Evolutionary conservation across 2,329 filamentous ascomycete species (phyloP), one percentile per base, ranked within the genome.

Genomic region (Knufia fluminis): DNA sequence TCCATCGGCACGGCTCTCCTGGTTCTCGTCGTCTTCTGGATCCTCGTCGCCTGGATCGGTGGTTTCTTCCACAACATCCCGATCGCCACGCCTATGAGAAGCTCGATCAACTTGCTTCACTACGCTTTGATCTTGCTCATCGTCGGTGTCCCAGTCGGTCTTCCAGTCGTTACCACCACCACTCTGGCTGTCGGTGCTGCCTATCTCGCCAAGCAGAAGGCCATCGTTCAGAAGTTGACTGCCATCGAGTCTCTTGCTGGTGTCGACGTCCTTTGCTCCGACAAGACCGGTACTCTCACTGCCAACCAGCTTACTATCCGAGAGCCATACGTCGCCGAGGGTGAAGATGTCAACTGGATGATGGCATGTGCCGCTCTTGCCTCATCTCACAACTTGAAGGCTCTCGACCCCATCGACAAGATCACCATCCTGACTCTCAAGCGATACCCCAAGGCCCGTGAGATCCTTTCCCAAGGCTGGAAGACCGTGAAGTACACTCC

Each of bases 261-360:
- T 78, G 83, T 86, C 56, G 82, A 87, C 62, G 80, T 87, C 60
- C 80, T 87, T 57, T 88, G 84, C 75, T 87, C 84, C 61, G 84
- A 88, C 71, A 87, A 88, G 78, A 87, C 84, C 40, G 84, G 84
- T 73, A 88, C 84, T 28, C 75, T 87, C 59, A 85, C 82, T 51
- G 81, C 81, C 59, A 85, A 85, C 68, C 83, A 87, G 72, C 76
- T 87, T 47, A 83, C 78, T 62, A 84, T 87, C 62, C 82, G 83
- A 65, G 84, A 87, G 64, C 84, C 84, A 17, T 87, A 82, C 68
- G 82, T 86, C 52, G 79, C 82, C 53, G 83, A 86, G 67, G 84
- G 83, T 60, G 79, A 85, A 63, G 83, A 86, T 68, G 79, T 86
- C 66, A 84, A 87, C 73, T 87, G 83, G 83, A 86, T 87, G 83